Evolutionary conservation across 176 grass and related monocot species (phyloP).

Genomic region (Bromus sterilis): DNA sequence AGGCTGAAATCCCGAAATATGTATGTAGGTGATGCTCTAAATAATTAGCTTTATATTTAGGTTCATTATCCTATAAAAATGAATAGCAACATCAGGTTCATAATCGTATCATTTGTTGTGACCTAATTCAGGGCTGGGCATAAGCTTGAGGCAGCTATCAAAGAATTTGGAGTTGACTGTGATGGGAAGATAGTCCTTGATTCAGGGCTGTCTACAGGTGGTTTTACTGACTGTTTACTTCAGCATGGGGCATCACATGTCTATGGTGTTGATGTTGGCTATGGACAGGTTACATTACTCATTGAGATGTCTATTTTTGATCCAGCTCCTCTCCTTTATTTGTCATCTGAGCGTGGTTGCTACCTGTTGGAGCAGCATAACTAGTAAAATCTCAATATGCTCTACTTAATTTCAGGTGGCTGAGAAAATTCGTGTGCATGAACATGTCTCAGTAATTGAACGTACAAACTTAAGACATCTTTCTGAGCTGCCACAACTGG

Average conservation of each 20-base stretch:
- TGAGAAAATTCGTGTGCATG: conserved; percentile 86
- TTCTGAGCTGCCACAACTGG: conserved; percentile 54
- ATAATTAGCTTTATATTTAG: conserved; percentile 11
- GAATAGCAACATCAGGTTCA: neutral
- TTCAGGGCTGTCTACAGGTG: conserved; percentile 95
- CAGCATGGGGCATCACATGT: conserved; percentile 80
- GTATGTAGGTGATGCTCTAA: conserved; percentile 99
- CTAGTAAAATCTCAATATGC: neutral
- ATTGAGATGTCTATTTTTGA: neutral
- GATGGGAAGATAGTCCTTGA: conserved; percentile 87
- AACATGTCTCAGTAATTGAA: conserved; percentile 74
- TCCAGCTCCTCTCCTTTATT: neutral
- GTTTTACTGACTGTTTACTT: conserved; percentile 94
- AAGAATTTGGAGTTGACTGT: conserved; percentile 71
- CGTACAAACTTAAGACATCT: conserved; percentile 97
- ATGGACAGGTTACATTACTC: conserved; percentile 71
- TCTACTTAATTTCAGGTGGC: conserved; percentile 65
- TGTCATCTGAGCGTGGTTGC: neutral
- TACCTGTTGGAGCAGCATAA: neutral
- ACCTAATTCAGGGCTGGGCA: conserved; percentile 73
- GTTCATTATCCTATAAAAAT: neutral
- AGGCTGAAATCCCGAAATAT: conserved; percentile 94
- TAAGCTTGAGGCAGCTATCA: conserved; percentile 95
- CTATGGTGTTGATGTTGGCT: conserved; percentile 97
- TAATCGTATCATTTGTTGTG: neutral